Base-by-base conservation (phyloP, 176 grass and related monocot genomes). In the Typha latifolia region DNA sequence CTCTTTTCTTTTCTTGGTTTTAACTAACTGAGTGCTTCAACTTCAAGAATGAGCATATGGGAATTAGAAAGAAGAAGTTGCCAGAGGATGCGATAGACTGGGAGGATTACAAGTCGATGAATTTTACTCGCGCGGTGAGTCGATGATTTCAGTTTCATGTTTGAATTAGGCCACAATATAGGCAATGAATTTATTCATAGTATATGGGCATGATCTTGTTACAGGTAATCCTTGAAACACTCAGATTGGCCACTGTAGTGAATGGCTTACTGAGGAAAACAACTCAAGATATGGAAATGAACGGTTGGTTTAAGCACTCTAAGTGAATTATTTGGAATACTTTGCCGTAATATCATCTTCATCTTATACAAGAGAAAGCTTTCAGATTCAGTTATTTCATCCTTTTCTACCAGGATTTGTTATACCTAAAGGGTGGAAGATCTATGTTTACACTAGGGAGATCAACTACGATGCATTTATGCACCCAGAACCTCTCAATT, bases 181-280 rank as follows among this genome's bases (percentile, higher is more conserved):
- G n/a, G 16, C n/a, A 59, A 59, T 6, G 18, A 10, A 7, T 59
- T 22, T n/a, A 59, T 1, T 16, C 18, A 43, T 59, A 16, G 0
- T 32, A 14, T 51, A 14, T 51, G 61, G 2, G 48, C 10, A 27
- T 61, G 4, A 3, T 74, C 16, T 49, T 27, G 32, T 12, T 43
- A 10, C 37, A 76, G 77, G 70, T 79, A 2, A 99, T 99, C 62
- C 86, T 93, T 53, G 94, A 99, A 75, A 99, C 94, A 1, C 85
- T 99, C 22, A 92, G 94, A 62, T 63, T 99, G 52, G 94, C 94
- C 23, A 99, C 94, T 16, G 81, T 99, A 53, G 94, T 99, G 12
- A 99, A 99, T 69, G 94, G 94, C 49, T 63, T 99, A 22, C 79
- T 99, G 26, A 93, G 94, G 84, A 99, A 90, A 80, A 93, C 94